Evolutionary conservation across 1,284 basidiomycete species (phyloP).

Genomic region (Cutaneotrichosporon cyanovorans): DNA sequence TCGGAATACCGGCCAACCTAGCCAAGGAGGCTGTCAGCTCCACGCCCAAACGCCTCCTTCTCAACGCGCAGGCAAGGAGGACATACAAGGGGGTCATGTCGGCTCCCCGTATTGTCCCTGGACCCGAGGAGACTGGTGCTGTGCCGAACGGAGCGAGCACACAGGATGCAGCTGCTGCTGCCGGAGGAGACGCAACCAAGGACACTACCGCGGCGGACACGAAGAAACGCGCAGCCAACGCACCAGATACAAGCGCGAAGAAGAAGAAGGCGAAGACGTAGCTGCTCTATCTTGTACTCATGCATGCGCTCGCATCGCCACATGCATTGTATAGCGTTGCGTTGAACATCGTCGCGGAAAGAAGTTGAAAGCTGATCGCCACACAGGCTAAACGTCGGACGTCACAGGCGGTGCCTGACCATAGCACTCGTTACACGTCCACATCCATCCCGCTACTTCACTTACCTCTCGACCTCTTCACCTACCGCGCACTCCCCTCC

Average conservation of each 20-base stretch:
- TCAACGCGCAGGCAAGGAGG: slow-evolving; percentile 36
- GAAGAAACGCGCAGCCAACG: slow-evolving; percentile 3
- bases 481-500: background rate
- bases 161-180: background rate
- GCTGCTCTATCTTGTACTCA: background rate
- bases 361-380: too few relatives aligned
- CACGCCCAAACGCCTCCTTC: slow-evolving; percentile 37
- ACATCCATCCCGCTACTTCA: too few relatives aligned
- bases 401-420: too few relatives aligned
- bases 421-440: too few relatives aligned
- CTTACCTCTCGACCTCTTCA: too few relatives aligned
- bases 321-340: too few relatives aligned
- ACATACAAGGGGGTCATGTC: slow-evolving; percentile 43
- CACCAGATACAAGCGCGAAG: slow-evolving; percentile 1
- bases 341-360: too few relatives aligned
- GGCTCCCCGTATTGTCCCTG: slow-evolving; percentile 28
- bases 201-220: background rate
- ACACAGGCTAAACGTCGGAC: too few relatives aligned
- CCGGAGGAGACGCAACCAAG: background rate
- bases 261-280: slow-evolving; percentile 12
- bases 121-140: slow-evolving; percentile 3
- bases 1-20: slow-evolving; percentile 45
- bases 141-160: too few relatives aligned
- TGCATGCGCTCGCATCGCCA: too few relatives aligned
- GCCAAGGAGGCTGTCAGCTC: slow-evolving; percentile 40